Base-by-base conservation (phyloP, 805 yeast species). In the Metschnikowia reukaufii region DNA sequence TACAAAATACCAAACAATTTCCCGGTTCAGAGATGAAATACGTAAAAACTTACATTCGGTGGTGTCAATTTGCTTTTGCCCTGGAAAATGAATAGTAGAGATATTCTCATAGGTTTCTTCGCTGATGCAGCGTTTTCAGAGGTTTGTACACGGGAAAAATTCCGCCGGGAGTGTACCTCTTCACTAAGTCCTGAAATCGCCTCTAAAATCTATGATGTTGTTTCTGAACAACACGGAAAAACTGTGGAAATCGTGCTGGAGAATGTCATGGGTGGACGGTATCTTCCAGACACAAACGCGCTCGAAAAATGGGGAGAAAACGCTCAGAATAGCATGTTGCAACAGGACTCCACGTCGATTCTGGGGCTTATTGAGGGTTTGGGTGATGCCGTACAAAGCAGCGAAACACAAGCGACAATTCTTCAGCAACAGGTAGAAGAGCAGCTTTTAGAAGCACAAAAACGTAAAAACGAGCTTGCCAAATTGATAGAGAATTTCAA, bases 101-200 rank as follows among this genome's bases (percentile, higher is more conserved):
- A 35, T 12, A 49, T 49, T 18, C 43, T 49, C 10, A 17, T n/a
- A 13, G 39, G 42, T 13, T 49, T 49, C 17, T 38, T 49, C 38
- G 17, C 39, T 4, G 49, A 46, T 25, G 36, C 42, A 3, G 34
- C 40, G 18, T 46, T 46, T 19, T 18, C 40, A 12, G 37, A 27
- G n/a, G 38, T 20, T 18, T 46, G 49, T 19, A 5, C 42, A 6
- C 32, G 20, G 6, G 48, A 45, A 5, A 39, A 40, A 21, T 45
- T 45, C 27, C 37, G 27, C 34, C 41, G 38, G 7, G 48, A 45
- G 7, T 39, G 37, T 31, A 44, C 42, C 29, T 17, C 37, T 2
- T 16, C 41, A 31, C 20, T 39, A 15, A 4, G 20, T 15, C 34
- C 48, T 20, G 44, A 45, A 21, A 36, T 30, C n/a, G 36, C 44